Evolutionary conservation across 345 rosid genomes (phyloP).

Genomic region (Eucalyptus erythrocorys): DNA sequence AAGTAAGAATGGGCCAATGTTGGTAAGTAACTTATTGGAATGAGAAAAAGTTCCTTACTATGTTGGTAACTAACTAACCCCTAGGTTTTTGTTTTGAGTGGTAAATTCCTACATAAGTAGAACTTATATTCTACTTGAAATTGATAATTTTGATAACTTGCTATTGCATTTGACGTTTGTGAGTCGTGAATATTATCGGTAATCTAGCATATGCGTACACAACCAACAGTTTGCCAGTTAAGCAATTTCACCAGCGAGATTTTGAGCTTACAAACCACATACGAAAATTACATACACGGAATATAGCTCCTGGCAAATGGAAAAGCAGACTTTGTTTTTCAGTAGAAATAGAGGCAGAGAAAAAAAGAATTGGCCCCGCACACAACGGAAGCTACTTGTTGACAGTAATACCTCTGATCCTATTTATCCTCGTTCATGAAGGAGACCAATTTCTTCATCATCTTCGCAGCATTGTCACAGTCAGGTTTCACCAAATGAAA

Average conservation of each 20-base stretch:
- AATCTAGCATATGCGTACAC: neutral
- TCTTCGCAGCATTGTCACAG: constrained; percentile 2
- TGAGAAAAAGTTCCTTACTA: neutral
- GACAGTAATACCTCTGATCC: neutral
- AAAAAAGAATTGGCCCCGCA: neutral
- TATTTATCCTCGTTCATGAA: constrained; percentile 1
- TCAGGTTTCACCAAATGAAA: constrained; percentile 16
- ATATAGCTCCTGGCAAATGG: neutral
- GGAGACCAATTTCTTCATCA: constrained; percentile 8
- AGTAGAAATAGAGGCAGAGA: neutral
- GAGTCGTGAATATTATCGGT: neutral
- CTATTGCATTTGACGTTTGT: neutral
- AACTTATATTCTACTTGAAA: neutral
- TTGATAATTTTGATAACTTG: neutral
- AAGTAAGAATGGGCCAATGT: neutral
- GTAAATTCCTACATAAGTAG: neutral
- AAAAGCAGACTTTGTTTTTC: neutral
- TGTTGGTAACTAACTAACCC: neutral
- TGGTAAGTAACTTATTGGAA: neutral
- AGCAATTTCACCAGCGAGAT: neutral
- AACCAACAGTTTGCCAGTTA: neutral
- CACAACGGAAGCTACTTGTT: neutral
- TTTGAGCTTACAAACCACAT: neutral
- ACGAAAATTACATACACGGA: neutral
- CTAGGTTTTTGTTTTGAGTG: neutral